Evolutionary conservation across 1,139 yeast species (phyloP), one percentile per base, ranked within the genome.

Genomic region (Meyerozyma carpophila): DNA sequence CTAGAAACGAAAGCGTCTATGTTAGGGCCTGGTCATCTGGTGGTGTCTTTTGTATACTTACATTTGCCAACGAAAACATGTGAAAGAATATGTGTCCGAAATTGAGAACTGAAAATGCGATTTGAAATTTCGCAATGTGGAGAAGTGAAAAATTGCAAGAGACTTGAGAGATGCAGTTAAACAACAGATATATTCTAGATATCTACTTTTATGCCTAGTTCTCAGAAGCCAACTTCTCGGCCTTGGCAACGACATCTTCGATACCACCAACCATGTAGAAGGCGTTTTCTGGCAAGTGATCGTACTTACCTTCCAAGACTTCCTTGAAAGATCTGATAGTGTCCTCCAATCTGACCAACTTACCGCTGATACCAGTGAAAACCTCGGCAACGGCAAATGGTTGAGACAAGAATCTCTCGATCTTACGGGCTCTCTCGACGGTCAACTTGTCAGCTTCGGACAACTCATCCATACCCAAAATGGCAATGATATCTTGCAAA

Each of bases 201-300:
- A 44, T 40, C 45, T 42, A 41, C 44, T 41, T 41, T 44, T 48
- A 72, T 84, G 85, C 63, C 83, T 81, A 64, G 93, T 78, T 77
- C 26, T 89, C 96, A 71, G 96, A 81, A 75, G 98, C 97, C 74
- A 93, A 75, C 82, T 91, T 90, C 77, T 91, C 98, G 69, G 97
- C 98, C 84, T 93, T 93, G 70, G 97, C 94, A 70, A 89, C 75
- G 65, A 83, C 98, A 75, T 93, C 98, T 73, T 90, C 97, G 65
- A 93, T 90, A 81, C 96, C 96, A 80, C 98, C 98, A 75, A 91
- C 98, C 98, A 93, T 93, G 79, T 93, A 93, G 95, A 93, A 93
- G 63, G 98, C 98, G 69, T 85, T 87, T 81, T 93, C 98, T 70
- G 98, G 98, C 68, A 93, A 84, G 80, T 85, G 83, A 74, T 93